A percentile compares a stretch with the other conserved stretches of the same genome.
Conservation (phyloP, 495 filamentous ascomycete genomes). For the Penicillium coffeae region DNA sequence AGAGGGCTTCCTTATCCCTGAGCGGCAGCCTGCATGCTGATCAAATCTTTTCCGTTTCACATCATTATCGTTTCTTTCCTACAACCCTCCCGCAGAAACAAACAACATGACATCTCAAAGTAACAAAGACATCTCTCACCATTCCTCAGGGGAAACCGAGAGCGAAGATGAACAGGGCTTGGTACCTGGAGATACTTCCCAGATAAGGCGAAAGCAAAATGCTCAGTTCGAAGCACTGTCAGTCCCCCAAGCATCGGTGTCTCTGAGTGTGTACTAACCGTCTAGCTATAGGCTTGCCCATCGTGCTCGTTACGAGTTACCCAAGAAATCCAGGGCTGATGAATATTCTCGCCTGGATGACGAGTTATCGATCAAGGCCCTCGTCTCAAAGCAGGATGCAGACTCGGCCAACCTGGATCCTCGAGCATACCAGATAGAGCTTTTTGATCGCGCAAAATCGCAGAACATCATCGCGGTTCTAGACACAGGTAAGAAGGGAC, state of each 20-base stretch:
- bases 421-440: slow-evolving; percentile 86
- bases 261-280: not conserved
- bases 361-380: slow-evolving; percentile 37
- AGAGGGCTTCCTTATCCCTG: too few relatives aligned
- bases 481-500: slow-evolving; percentile 64
- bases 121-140: not conserved
- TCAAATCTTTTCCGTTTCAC: too few relatives aligned
- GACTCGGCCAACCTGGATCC: slow-evolving; percentile 57
- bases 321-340: slow-evolving; percentile 26
- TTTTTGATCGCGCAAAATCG: slow-evolving; percentile 83
- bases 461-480: slow-evolving; percentile 92
- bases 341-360: slow-evolving; percentile 11
- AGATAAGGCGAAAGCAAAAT: slow-evolving; percentile 48
- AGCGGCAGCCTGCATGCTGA: too few relatives aligned
- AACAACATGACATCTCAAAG: not conserved
- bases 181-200: slow-evolving; percentile 34
- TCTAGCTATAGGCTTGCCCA: slow-evolving; percentile 35
- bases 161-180: slow-evolving; percentile 27
- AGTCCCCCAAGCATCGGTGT: slow-evolving; percentile 12
- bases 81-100: not conserved
- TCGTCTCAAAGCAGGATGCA: slow-evolving; percentile 42
- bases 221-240: slow-evolving; percentile 52
- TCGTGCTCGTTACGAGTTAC: slow-evolving; percentile 30
- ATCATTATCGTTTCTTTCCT: too few relatives aligned
- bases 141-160: slow-evolving; percentile 27